Percentiles rank a stretch among this genome's conserved stretches.
Conservation (phyloP, 1,284 basidiomycete species). For the Taiwanofungus camphoratus region DNA sequence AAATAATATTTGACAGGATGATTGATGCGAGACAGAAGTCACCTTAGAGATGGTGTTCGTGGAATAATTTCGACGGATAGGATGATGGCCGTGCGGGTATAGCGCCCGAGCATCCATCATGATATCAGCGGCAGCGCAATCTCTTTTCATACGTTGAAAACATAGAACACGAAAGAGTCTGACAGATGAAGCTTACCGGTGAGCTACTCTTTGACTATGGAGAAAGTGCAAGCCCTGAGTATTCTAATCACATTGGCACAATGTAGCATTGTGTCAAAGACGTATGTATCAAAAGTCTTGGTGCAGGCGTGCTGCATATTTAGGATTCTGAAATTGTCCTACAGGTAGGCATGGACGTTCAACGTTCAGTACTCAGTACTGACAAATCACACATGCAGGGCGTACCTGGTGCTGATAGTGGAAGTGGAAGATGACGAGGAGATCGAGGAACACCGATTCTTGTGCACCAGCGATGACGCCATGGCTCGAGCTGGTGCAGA, state of each 20-base stretch:
- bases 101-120: conserved; percentile 23
- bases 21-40: conserved; percentile 3
- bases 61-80: conserved; percentile 5
- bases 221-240: conserved; percentile 23
- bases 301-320: conserved; percentile 24
- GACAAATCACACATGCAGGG: conserved; percentile 3
- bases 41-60: conserved; percentile 7
- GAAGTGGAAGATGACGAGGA: conserved; percentile 11
- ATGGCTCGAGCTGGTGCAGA: conserved; percentile 20
- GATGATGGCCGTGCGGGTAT: conserved; percentile 24
- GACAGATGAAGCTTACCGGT: conserved; percentile 13
- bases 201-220: conserved; percentile 19
- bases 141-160: conserved; percentile 8
- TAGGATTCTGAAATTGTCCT: conserved; percentile 19
- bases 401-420: conserved; percentile 14
- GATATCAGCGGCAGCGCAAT: conserved; percentile 18
- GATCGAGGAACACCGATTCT: conserved; percentile 6
- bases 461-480: conserved; percentile 15
- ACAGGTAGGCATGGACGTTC: conserved; percentile 11
- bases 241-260: no score
- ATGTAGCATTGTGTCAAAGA: background rate
- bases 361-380: background rate
- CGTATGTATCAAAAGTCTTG: conserved; percentile 25
- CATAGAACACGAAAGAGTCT: no score
- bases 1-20: conserved; percentile 19